Evolutionary conservation across 2,329 filamentous ascomycete genomes (phyloP).

Genomic region (Fusarium fujikuroi): DNA sequence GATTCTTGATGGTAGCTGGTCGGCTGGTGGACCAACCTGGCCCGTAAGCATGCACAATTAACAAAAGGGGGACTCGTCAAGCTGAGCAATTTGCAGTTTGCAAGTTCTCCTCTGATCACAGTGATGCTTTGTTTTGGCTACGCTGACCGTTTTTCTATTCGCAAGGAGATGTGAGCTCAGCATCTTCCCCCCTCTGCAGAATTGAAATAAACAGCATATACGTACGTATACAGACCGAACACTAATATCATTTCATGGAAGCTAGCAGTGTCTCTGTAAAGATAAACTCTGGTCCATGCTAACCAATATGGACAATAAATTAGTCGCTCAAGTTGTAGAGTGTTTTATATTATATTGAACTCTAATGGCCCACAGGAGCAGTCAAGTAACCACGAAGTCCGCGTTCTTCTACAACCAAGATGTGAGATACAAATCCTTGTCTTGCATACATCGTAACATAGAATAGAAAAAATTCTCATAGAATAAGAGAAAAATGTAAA

Average conservation of each 20-base stretch:
- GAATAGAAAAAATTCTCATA: neutral
- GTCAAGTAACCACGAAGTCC: neutral
- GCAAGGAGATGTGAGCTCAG: neutral
- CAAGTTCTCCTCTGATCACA: neutral
- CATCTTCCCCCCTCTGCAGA: neutral
- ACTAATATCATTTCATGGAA: neutral
- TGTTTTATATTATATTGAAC: neutral
- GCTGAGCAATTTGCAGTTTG: neutral
- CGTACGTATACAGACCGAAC: neutral
- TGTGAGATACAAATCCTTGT: too few species aligned
- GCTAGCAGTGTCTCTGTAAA: neutral
- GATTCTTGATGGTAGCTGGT: neutral
- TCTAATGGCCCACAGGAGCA: neutral
- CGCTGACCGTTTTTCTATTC: neutral
- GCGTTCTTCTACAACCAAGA: neutral
- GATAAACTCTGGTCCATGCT: neutral
- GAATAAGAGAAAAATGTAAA: neutral
- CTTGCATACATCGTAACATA: neutral
- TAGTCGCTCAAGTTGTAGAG: neutral
- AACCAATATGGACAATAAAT: too few species aligned
- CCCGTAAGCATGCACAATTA: neutral
- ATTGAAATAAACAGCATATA: neutral
- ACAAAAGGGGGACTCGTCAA: neutral
- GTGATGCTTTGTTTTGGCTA: neutral
- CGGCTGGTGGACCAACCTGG: neutral